phyloP scores from a whole-genome alignment of 2,329 filamentous ascomycete genomes.

The Talaromyces verruculosus region DNA sequence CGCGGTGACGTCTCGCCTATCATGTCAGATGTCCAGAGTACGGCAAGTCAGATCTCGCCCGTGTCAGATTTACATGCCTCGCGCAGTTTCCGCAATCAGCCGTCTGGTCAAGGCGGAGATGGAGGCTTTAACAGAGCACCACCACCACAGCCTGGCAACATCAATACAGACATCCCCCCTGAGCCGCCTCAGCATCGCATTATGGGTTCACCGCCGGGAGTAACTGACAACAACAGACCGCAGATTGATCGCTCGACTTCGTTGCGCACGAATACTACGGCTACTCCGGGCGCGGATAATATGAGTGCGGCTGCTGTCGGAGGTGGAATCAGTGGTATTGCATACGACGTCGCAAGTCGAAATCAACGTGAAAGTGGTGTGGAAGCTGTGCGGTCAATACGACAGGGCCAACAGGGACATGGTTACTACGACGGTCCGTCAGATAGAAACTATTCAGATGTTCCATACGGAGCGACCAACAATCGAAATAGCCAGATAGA shows the following conservation, averaged over 20 bases:
- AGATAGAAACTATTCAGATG: constrained; percentile 32
- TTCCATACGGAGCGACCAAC: constrained; percentile 36
- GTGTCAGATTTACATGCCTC: constrained; percentile 11
- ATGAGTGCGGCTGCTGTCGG: constrained; percentile 60
- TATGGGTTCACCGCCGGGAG: not conserved
- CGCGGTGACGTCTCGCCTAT: constrained; percentile 20
- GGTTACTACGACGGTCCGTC: constrained; percentile 17
- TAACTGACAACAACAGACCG: constrained; percentile 5
- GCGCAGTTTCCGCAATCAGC: constrained; percentile 9
- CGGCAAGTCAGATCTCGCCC: constrained; percentile 17
- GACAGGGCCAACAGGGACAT: constrained; percentile 25
- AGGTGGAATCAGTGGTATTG: constrained; percentile 68
- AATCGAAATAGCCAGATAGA: not conserved
- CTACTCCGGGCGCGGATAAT: constrained; percentile 67
- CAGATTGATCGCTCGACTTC: constrained; percentile 32
- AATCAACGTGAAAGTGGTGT: constrained; percentile 65
- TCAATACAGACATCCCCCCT: constrained; percentile 18
- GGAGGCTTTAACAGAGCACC: constrained; percentile 24
- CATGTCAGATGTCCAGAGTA: constrained; percentile 11
- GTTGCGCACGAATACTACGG: constrained; percentile 38
- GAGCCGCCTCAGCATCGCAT: constrained; percentile 24
- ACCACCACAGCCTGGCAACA: constrained; percentile 21
- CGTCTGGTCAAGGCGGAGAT: constrained; percentile 24
- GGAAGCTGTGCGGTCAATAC: constrained; percentile 56
- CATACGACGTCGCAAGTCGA: constrained; percentile 64